phyloP scores from a whole-genome alignment of 331 rosid species.

The Cydonia oblonga region DNA sequence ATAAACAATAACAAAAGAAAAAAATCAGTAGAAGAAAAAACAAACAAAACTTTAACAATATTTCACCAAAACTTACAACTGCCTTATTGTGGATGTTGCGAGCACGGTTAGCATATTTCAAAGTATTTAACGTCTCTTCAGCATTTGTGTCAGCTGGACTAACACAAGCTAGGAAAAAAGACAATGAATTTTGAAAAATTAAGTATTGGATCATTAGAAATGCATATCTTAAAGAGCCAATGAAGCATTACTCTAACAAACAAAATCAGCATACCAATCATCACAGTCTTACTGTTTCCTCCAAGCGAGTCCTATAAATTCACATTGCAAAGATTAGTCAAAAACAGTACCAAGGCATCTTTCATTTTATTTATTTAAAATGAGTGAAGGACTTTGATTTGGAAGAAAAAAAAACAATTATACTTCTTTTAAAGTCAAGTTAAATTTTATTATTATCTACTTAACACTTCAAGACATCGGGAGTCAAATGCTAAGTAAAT shows the following conservation, averaged over 20 bases:
- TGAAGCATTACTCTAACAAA: neutral
- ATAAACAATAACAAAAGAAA: slow-evolving; percentile 1
- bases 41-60: neutral
- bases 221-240: neutral
- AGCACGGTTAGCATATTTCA: slow-evolving; percentile 93
- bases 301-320: slow-evolving; percentile 78
- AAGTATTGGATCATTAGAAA: neutral
- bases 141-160: slow-evolving; percentile 95
- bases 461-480: neutral
- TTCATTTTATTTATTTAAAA: neutral
- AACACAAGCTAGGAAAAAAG: slow-evolving; percentile 52
- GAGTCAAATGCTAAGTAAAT: neutral
- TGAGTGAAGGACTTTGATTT: neutral
- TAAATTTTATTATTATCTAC: neutral
- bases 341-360: neutral
- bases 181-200: neutral
- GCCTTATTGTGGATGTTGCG: slow-evolving; percentile 96
- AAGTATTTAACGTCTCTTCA: slow-evolving; percentile 83
- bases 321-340: slow-evolving; percentile 7
- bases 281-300: slow-evolving; percentile 90
- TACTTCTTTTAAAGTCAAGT: neutral
- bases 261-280: slow-evolving; percentile 57
- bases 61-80: slow-evolving; percentile 38
- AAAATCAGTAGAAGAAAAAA: neutral
- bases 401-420: neutral